A percentile compares a stretch with the other conserved stretches of the same genome.
Conservation (phyloP, 1,284 basidiomycete genomes). For the Takashimella tepidaria region DNA sequence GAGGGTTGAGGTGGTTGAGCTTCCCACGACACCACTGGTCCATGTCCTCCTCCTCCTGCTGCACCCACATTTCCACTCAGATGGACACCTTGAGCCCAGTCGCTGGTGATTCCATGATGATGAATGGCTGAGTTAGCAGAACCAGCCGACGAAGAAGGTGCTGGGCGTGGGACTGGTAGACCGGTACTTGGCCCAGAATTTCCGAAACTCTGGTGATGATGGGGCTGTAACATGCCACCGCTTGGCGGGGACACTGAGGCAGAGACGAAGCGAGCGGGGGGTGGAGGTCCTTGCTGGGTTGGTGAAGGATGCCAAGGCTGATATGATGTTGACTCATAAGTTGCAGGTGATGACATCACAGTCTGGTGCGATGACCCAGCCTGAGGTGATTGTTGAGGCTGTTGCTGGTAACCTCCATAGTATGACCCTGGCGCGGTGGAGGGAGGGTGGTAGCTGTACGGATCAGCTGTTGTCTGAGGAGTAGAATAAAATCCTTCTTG, state of each 20-base stretch:
- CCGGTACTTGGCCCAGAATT: neutral
- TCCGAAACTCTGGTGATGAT: neutral
- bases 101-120: neutral
- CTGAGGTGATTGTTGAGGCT: neutral
- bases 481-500: neutral
- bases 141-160: neutral
- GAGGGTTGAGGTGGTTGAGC: neutral
- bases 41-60: neutral
- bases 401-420: slow-evolving; percentile 7
- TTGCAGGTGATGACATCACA: slow-evolving; percentile 13
- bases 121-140: neutral
- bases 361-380: slow-evolving; percentile 2
- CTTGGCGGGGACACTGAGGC: neutral
- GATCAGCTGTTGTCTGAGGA: neutral
- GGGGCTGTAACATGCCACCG: neutral
- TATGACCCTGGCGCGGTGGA: slow-evolving; percentile 14
- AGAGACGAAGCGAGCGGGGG: no score
- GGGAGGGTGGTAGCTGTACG: slow-evolving; percentile 21
- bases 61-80: no score
- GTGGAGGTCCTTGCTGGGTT: neutral
- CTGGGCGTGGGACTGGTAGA: neutral
- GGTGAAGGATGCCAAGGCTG: neutral
- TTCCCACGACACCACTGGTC: neutral
- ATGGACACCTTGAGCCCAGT: neutral
- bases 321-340: slow-evolving; percentile 5